Evolutionary conservation across 768 basidiomycete genomes (phyloP).

Genomic region (Mycena crocata): DNA sequence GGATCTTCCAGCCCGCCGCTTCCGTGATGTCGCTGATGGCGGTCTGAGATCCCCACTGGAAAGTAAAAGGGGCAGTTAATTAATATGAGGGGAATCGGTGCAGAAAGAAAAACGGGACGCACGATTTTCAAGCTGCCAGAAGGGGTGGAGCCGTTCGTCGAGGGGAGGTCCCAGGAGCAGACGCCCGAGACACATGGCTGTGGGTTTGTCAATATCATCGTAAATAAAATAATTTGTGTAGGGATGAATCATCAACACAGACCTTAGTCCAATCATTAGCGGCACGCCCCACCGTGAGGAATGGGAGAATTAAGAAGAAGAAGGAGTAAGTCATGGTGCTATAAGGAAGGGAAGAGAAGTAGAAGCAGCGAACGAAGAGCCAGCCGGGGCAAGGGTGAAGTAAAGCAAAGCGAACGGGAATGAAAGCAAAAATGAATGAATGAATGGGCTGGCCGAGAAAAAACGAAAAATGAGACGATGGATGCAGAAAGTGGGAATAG

Average conservation of each 20-base stretch:
- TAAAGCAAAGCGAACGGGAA: neutral
- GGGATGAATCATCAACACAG: neutral
- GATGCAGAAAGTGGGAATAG: neutral
- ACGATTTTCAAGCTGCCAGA: constrained; percentile 31
- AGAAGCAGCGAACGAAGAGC: constrained; percentile 2
- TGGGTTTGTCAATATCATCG: neutral
- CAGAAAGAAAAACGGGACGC: neutral
- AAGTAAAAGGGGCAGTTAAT: neutral
- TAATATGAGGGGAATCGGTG: too few species aligned
- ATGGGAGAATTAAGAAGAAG: constrained; percentile 9
- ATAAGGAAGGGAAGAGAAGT: neutral
- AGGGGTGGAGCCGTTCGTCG: constrained; percentile 15
- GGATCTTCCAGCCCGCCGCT: constrained; percentile 30
- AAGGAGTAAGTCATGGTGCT: constrained; percentile 1
- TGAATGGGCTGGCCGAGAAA: constrained; percentile 7
- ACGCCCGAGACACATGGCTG: constrained; percentile 23
- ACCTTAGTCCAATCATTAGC: constrained; percentile 27
- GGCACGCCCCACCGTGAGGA: constrained; percentile 6
- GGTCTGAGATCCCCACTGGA: constrained; percentile 16
- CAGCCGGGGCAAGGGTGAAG: constrained; percentile 7
- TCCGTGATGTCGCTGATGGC: constrained; percentile 29
- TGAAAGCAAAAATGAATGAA: constrained; percentile 5
- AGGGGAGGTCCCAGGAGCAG: constrained; percentile 29
- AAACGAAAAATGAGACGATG: neutral
- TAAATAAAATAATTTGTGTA: neutral